A percentile compares a stretch with the other conserved stretches of the same genome.
phyloP scores from a whole-genome alignment of 441 rosid species.

The Adansonia rubrostipa region DNA sequence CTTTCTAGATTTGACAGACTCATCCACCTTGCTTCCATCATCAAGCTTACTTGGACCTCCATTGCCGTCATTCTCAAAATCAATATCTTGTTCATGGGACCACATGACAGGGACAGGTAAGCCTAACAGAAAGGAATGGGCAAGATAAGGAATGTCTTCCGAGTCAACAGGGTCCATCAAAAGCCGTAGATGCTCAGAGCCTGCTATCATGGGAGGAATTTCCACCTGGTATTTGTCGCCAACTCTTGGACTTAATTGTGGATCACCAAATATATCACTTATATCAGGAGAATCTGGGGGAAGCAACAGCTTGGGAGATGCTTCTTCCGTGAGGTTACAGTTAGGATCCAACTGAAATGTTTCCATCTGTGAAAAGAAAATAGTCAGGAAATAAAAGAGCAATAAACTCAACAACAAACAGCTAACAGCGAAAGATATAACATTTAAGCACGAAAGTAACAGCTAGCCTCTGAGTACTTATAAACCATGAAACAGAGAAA shows the following conservation, averaged over 20 bases:
- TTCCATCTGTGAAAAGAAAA: slow-evolving; percentile 42
- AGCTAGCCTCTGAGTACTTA: not conserved
- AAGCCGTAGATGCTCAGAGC: slow-evolving; percentile 43
- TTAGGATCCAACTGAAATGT: slow-evolving; percentile 38
- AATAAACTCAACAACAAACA: slow-evolving; percentile 15
- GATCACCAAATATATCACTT: slow-evolving; percentile 56
- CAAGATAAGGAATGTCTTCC: slow-evolving; percentile 33
- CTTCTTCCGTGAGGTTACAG: slow-evolving; percentile 39
- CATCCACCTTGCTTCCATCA: slow-evolving; percentile 37
- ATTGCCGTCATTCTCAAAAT: slow-evolving; percentile 31
- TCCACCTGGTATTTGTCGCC: slow-evolving; percentile 70
- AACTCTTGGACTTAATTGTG: slow-evolving; percentile 58
- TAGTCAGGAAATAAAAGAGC: not conserved
- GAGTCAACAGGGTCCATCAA: slow-evolving; percentile 46
- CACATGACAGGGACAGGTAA: slow-evolving; percentile 53
- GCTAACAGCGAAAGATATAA: not conserved
- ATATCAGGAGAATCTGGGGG: slow-evolving; percentile 41
- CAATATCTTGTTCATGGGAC: slow-evolving; percentile 34
- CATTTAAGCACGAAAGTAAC: not conserved
- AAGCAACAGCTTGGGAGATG: slow-evolving; percentile 35
- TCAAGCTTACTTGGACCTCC: slow-evolving; percentile 27
- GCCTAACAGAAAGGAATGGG: slow-evolving; percentile 53
- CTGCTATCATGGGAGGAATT: slow-evolving; percentile 64
- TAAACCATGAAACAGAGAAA: slow-evolving; percentile 11
- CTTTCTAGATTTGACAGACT: slow-evolving; percentile 43